Base-by-base conservation (phyloP, 2,329 filamentous ascomycete genomes). In the Colletotrichum orchidophilum region DNA sequence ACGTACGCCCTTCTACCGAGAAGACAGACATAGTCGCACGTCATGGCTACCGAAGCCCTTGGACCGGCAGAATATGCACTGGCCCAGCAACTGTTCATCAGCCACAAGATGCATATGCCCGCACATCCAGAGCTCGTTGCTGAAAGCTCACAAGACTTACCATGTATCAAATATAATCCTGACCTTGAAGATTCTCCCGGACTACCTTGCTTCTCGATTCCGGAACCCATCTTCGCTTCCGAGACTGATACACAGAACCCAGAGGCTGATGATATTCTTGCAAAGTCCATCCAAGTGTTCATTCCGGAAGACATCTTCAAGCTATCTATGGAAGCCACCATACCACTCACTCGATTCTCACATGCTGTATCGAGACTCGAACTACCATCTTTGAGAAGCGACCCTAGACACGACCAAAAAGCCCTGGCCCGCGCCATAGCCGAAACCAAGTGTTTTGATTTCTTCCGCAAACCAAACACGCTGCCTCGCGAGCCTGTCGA, bases 401-500 rank as follows among this genome's bases (percentile, higher is more conserved):
- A 73, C 18, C 50, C 35, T 5, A 50, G 49, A 24, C 65, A 59
- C 3, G 72, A 73, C 24, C n/a, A 60, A 21, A 62, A 70, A 29
- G 46, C 35, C 18, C 54, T 66, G n/a, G 29, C 18, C 46, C 39
- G 26, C 13, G 15, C 3, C 3, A 18, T 70, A 15, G 49, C 53
- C 18, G 65, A 61, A n/a, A 29, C 53, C 7, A 59, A 39, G 27
- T 52, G 39, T 15, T n/a, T 58, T 7, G 58, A 29, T n/a, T 69
- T 72, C 21, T 70, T 70, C 12, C 58, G 53, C 13, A 53, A 42
- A 21, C 69, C 63, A 4, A 72, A 31, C 12, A 15, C 57, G 0
- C 57, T 74, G 1, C 73, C 73, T 12, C 39, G 59, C 4, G 63
- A 70, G 11, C 73, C 68, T 24, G 46, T 74, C 1, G 71, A 75